Evolutionary conservation across 495 filamentous ascomycete genomes (phyloP).

Genomic region (Penicillium canescens): DNA sequence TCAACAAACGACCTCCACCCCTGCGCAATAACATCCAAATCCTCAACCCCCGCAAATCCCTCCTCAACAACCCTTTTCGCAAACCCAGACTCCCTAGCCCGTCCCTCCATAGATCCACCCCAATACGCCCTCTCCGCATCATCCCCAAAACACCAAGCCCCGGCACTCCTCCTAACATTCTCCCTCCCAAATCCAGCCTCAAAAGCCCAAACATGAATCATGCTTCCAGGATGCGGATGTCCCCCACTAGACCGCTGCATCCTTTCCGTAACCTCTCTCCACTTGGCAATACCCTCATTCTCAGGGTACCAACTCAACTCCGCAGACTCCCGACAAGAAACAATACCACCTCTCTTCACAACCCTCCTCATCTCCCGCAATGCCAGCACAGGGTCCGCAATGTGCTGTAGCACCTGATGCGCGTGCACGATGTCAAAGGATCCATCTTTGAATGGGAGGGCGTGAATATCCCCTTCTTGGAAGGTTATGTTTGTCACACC

Average conservation of each 20-base stretch:
- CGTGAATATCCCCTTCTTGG: slow-evolving; percentile 46
- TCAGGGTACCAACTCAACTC: slow-evolving; percentile 50
- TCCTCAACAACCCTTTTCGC: slow-evolving; percentile 34
- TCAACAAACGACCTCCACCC: slow-evolving; percentile 48
- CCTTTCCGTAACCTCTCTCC: slow-evolving; percentile 34
- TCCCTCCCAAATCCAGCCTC: slow-evolving; percentile 43
- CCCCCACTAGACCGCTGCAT: slow-evolving; percentile 41
- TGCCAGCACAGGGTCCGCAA: slow-evolving; percentile 44
- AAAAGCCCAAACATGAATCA: slow-evolving; percentile 49
- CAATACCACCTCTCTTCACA: slow-evolving; percentile 49
- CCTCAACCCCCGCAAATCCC: slow-evolving; percentile 37
- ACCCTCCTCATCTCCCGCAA: slow-evolving; percentile 54
- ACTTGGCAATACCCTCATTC: slow-evolving; percentile 37
- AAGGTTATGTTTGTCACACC: slow-evolving; percentile 50
- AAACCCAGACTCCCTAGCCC: slow-evolving; percentile 41
- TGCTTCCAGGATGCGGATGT: slow-evolving; percentile 47
- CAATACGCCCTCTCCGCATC: slow-evolving; percentile 46
- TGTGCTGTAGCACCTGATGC: slow-evolving; percentile 59
- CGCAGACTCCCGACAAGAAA: slow-evolving; percentile 52
- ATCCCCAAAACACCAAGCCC: slow-evolving; percentile 49
- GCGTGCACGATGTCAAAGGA: slow-evolving; percentile 61
- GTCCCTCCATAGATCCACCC: slow-evolving; percentile 48
- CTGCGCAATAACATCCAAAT: slow-evolving; percentile 38
- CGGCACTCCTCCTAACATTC: slow-evolving; percentile 37
- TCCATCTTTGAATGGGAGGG: slow-evolving; percentile 45